phyloP scores from a whole-genome alignment of 352 stramenopile genomes.

The Blastocystis sp. region DNA sequence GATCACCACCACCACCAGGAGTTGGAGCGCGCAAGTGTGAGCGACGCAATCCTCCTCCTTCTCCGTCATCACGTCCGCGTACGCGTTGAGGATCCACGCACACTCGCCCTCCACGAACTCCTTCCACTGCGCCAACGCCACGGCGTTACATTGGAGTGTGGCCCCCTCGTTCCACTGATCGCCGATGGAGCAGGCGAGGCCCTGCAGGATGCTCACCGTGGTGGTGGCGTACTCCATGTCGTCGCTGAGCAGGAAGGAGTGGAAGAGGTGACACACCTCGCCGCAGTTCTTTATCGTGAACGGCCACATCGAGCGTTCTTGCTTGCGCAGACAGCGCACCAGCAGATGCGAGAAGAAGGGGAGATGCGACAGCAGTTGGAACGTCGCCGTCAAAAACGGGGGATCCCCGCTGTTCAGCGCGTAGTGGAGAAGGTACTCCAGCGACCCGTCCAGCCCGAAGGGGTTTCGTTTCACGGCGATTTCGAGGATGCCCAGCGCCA shows the following conservation, averaged over 20 bases:
- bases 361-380: constrained; percentile 42
- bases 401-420: constrained; percentile 46
- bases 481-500: background rate
- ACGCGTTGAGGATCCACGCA: background rate
- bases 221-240: constrained; percentile 65
- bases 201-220: constrained; percentile 54
- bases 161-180: background rate
- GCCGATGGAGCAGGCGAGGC: constrained; percentile 6
- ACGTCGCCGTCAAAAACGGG: constrained; percentile 39
- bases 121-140: background rate
- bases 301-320: constrained; percentile 57
- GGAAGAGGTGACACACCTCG: constrained; percentile 26
- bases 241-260: constrained; percentile 23
- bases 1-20: constrained; percentile 31
- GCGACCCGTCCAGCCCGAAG: background rate
- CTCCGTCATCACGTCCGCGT: background rate
- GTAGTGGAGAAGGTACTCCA: constrained; percentile 57
- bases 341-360: constrained; percentile 45
- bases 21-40: constrained; percentile 25
- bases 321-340: constrained; percentile 57
- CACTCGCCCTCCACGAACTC: background rate
- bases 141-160: background rate
- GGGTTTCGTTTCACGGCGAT: constrained; percentile 29
- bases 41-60: constrained; percentile 27
- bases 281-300: constrained; percentile 27